Percentiles rank a stretch among this genome's conserved stretches.
Conservation (phyloP, 495 filamentous ascomycete species). For the Penicillium cosmopolitanum region DNA sequence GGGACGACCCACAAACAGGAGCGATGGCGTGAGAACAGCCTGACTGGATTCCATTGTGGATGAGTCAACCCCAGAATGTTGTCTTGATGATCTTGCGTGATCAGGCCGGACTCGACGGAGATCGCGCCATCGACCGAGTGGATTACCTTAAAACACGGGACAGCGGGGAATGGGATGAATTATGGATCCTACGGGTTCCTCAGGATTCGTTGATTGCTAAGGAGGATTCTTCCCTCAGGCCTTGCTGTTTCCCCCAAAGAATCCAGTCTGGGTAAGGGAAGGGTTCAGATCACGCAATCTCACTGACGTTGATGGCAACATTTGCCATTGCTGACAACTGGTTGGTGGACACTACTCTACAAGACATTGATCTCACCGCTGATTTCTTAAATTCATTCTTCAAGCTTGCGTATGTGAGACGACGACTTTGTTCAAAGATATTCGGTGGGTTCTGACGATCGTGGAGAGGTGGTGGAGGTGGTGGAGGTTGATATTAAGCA, state of each 20-base stretch:
- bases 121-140: slow-evolving; percentile 39
- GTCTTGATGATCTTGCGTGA: slow-evolving; percentile 22
- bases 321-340: slow-evolving; percentile 19
- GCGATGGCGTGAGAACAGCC: slow-evolving; percentile 5
- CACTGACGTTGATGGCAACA: slow-evolving; percentile 32
- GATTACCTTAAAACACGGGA: slow-evolving; percentile 27
- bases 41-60: background rate
- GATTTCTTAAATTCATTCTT: background rate
- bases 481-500: slow-evolving; percentile 31
- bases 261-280: background rate
- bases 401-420: background rate
- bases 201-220: slow-evolving; percentile 4
- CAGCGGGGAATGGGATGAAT: slow-evolving; percentile 3
- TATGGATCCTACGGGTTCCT: background rate
- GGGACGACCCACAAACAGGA: background rate
- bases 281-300: slow-evolving; percentile 26
- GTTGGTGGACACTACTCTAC: background rate
- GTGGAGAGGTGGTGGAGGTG: slow-evolving; percentile 3
- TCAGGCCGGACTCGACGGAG: slow-evolving; percentile 22
- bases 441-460: slow-evolving; percentile 13
- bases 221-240: background rate
- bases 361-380: background rate
- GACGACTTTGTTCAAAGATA: background rate
- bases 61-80: slow-evolving; percentile 28
- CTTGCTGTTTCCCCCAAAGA: background rate